Evolutionary conservation across 805 yeast species (phyloP), one percentile per base, ranked within the genome.

Genomic region (Metschnikowia picachoensis): DNA sequence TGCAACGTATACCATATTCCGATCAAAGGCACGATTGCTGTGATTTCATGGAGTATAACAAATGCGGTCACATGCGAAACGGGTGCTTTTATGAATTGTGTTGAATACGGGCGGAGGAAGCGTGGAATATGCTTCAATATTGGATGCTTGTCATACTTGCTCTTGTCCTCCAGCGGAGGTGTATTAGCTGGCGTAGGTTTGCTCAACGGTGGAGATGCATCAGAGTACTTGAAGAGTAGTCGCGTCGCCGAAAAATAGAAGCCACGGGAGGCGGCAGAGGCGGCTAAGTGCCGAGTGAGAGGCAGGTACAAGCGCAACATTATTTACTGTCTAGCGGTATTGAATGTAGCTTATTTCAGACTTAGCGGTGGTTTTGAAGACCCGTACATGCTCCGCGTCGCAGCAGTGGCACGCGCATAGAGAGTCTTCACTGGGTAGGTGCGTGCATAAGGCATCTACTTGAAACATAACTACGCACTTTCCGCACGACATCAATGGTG

Each of bases 1-100:
- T 85, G 85, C 50, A 87, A 73, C 1, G 72, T 51, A 56, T 79
- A 85, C 90, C 92, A 85, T 2, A 85, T 54, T 0, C 81, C 82
- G 34, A 85, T 67, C 40, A 87, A 67, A 1, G 95, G 95, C 28
- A 77, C 74, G 3, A 87, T 72, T 2, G 95, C 95, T 0, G 91
- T 75, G 35, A 87, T 51, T 58, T 87, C 95, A 58, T 87, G 95
- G 12, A 87, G 68, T 4, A 86, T 60, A 6, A 86, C 53, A 55
- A 87, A 87, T 2, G 90, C 72, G 0, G 85, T 72, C 11, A 83
- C 69, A 59, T 82, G 82, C 1, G 84, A 69, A 3, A 79, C 62
- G 1, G 89, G 89, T 0, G 86, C 82, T 39, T 71, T 59, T 15
- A 73, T 64, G 48, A 83, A 72, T 41, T 73, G 68, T 7, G 60